These are phyloP conservation scores for Colletotrichum nymphaeae DNA, from an alignment of 2,329 filamentous ascomycete genomes.

Conservation along the genomic window DNA sequence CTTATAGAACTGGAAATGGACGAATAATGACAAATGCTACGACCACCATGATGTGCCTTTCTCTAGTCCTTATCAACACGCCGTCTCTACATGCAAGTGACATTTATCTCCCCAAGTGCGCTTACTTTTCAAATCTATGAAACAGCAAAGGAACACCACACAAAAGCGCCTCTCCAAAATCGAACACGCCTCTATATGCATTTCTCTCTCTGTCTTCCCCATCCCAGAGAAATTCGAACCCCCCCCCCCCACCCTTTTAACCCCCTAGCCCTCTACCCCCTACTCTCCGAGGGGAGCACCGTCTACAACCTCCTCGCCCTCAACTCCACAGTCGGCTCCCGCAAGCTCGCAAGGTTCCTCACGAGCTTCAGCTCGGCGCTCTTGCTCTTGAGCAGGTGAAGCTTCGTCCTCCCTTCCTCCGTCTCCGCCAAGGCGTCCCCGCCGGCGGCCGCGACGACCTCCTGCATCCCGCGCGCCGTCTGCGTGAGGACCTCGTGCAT, in stretches of 20 bases:
- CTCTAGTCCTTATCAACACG: conserved; percentile 16
- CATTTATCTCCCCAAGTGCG: not conserved
- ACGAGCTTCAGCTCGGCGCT: conserved; percentile 91
- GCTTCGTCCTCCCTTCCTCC: conserved; percentile 63
- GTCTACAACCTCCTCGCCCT: conserved; percentile 63
- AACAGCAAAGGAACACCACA: not conserved
- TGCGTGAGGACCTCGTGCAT: conserved; percentile 88
- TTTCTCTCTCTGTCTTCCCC: too few species aligned
- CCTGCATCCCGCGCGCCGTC: conserved; percentile 73
- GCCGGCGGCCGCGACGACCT: conserved; percentile 56
- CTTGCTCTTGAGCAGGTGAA: conserved; percentile 78
- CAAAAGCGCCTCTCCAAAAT: too few species aligned
- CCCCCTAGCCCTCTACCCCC: too few species aligned
- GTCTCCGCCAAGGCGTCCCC: conserved; percentile 50
- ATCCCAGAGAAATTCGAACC: too few species aligned
- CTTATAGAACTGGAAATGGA: conserved; percentile 8
- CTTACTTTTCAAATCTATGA: not conserved
- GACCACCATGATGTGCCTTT: conserved; percentile 16
- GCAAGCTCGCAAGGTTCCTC: conserved; percentile 76
- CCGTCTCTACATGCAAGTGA: conserved; percentile 19
- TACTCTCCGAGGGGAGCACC: too few species aligned
- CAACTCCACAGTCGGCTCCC: conserved; percentile 74
- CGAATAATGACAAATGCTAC: conserved; percentile 33
- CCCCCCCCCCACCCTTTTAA: too few species aligned
- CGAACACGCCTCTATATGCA: too few species aligned